Base-by-base conservation (phyloP, 2,329 filamentous ascomycete genomes). In the Stemphylium beticola region DNA sequence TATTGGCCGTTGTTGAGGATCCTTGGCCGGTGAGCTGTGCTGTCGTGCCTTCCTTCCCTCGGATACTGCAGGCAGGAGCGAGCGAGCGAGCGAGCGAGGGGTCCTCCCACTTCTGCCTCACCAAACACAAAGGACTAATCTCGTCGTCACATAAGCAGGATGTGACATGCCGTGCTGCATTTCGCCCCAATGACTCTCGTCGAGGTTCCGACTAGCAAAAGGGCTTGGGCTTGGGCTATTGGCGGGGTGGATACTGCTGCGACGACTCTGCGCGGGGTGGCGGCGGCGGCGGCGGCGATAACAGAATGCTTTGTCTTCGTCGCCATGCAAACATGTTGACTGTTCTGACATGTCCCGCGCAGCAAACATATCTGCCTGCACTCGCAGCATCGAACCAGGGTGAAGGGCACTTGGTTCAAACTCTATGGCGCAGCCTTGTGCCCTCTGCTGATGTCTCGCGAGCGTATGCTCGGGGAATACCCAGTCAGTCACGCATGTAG, bases 121-220 rank as follows among this genome's bases (percentile, higher is more conserved):
- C 46, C 34, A 37, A 53, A 41, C 49, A 37, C 39, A 47, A 37
- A 51, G 52, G 39, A 59, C 45, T 42, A 57, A 40, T 32, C 32
- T n/a, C 48, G 48, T 51, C 60, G 61, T 61, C 49, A 57, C 60
- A 53, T 56, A 56, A 61, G 58, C 58, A 42, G 29, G 14, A 44
- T 34, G 17, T 53, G 22, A 11, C 44, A 31, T 17, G 43, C 55
- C 41, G 2, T 39, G 45, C 60, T 59, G 58, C 60, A 45, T 52
- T 51, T 17, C 51, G 55, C 55, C 58, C 38, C 56, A 57, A 41
- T 41, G 46, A 33, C 54, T 4, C 24, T 61, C 51, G 57, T 56
- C 54, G 59, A 55, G 53, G 41, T 51, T 41, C 50, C 42, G 32
- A 53, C 58, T 44, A 60, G 53, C 52, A 47, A 38, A 18, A 45